These are phyloP conservation scores for Cornus suecica DNA, from an alignment of 148 eudicot species.

Conservation along the genomic window DNA sequence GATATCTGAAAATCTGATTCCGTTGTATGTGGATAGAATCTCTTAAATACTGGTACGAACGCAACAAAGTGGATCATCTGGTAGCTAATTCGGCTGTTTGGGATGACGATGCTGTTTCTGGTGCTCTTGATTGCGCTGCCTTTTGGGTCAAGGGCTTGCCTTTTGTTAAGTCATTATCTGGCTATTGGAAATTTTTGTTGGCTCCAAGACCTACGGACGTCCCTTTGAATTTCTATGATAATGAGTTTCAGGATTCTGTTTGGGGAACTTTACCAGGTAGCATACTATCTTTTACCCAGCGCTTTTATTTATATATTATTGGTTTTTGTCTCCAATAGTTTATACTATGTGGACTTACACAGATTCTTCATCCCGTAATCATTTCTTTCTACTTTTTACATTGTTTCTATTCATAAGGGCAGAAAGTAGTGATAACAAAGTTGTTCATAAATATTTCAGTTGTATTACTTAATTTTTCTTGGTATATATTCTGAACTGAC, in stretches of 20 bases:
- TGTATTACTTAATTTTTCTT: too few species aligned
- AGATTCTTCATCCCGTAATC: background rate
- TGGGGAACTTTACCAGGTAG: slow-evolving; percentile 91
- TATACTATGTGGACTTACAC: background rate
- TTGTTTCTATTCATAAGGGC: background rate
- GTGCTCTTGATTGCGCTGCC: slow-evolving; percentile 81
- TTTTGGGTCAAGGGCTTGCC: slow-evolving; percentile 90
- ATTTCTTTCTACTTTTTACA: background rate
- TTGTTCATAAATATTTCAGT: too few species aligned
- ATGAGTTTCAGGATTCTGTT: slow-evolving; percentile 63
- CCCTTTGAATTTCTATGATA: slow-evolving; percentile 53
- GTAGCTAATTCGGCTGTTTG: slow-evolving; percentile 64
- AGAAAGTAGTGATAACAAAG: background rate
- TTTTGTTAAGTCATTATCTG: slow-evolving; percentile 85
- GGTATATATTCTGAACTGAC: too few species aligned
- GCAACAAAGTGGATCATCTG: slow-evolving; percentile 66
- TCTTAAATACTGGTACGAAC: slow-evolving; percentile 77
- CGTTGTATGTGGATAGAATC: slow-evolving; percentile 44
- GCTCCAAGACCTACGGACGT: slow-evolving; percentile 51
- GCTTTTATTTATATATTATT: background rate
- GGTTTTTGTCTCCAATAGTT: background rate
- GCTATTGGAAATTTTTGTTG: slow-evolving; percentile 81
- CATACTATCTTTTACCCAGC: background rate
- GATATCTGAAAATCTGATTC: background rate
- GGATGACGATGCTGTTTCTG: slow-evolving; percentile 84